phyloP scores from a whole-genome alignment of 2,329 filamentous ascomycete species.

The Pseudofabraea citricarpa region DNA sequence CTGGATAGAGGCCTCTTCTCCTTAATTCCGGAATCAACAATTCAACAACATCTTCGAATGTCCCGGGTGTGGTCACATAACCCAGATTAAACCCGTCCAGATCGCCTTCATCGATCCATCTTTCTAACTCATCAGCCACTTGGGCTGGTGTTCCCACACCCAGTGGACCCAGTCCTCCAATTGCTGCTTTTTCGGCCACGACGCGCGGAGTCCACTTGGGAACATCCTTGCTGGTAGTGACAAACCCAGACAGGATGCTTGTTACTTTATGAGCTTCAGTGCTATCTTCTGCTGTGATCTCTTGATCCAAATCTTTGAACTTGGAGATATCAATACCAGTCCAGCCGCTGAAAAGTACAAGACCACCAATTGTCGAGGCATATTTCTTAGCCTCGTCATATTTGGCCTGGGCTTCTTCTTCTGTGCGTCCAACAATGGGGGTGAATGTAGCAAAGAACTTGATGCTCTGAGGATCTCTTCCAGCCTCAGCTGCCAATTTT shows the following conservation, averaged over 20 bases:
- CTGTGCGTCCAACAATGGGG: constrained; percentile 58
- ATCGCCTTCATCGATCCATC: constrained; percentile 64
- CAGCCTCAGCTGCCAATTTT: constrained; percentile 44
- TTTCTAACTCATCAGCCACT: constrained; percentile 60
- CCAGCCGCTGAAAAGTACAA: constrained; percentile 69
- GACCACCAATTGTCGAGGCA: constrained; percentile 58
- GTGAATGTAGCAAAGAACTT: constrained; percentile 65
- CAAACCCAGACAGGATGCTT: constrained; percentile 43
- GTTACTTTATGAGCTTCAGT: constrained; percentile 46
- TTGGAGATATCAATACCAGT: constrained; percentile 61
- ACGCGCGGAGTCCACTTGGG: constrained; percentile 65
- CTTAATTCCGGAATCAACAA: constrained; percentile 60
- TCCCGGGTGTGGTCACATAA: constrained; percentile 60
- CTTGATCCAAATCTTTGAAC: constrained; percentile 53
- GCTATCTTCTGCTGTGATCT: constrained; percentile 49
- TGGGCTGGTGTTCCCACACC: constrained; percentile 42
- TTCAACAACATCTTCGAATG: constrained; percentile 64
- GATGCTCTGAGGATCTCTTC: constrained; percentile 54
- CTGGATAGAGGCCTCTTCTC: constrained; percentile 45
- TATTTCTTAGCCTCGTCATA: constrained; percentile 56
- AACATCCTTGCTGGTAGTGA: constrained; percentile 41
- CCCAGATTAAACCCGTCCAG: constrained; percentile 73
- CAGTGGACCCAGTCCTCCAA: constrained; percentile 60
- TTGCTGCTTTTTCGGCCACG: constrained; percentile 61
- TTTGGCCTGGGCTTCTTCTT: constrained; percentile 62